Evolutionary conservation across 176 grass and related monocot species (phyloP).

Genomic region (Triticum monococcum): DNA sequence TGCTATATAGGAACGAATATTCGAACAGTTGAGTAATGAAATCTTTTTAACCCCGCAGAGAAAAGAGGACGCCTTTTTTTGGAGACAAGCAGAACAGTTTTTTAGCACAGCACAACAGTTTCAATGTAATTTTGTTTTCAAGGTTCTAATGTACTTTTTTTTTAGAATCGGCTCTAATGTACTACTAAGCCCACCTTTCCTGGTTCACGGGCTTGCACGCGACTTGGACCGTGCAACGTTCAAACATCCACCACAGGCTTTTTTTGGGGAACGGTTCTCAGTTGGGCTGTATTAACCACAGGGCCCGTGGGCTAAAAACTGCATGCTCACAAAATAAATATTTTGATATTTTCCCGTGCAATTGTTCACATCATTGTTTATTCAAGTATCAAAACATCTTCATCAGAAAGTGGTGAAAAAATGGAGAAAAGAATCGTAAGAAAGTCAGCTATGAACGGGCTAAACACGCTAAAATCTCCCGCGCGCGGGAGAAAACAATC

Average conservation of each 20-base stretch:
- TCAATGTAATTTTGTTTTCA: too few species aligned
- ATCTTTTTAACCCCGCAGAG: too few species aligned
- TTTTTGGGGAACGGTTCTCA: background rate
- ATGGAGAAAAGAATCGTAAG: background rate
- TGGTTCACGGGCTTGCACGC: too few species aligned
- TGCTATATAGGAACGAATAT: too few species aligned
- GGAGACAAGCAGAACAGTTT: too few species aligned
- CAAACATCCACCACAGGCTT: background rate
- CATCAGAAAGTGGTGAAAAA: constrained; percentile 8
- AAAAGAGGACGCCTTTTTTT: too few species aligned
- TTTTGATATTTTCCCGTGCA: background rate
- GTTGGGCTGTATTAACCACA: background rate
- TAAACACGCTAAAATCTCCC: constrained; percentile 20
- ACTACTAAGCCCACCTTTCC: too few species aligned
- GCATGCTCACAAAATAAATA: background rate
- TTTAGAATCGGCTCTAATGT: too few species aligned
- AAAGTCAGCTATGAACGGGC: constrained; percentile 27
- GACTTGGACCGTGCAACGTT: too few species aligned
- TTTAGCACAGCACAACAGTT: too few species aligned
- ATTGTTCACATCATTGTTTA: constrained; percentile 37
- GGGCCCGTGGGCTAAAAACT: background rate
- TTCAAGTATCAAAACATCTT: constrained; percentile 35
- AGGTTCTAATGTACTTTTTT: too few species aligned
- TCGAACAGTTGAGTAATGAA: too few species aligned
- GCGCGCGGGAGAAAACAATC: constrained; percentile 19